phyloP scores from a whole-genome alignment of 192 early-diverging fungal species.

The Coemansia sp. region DNA sequence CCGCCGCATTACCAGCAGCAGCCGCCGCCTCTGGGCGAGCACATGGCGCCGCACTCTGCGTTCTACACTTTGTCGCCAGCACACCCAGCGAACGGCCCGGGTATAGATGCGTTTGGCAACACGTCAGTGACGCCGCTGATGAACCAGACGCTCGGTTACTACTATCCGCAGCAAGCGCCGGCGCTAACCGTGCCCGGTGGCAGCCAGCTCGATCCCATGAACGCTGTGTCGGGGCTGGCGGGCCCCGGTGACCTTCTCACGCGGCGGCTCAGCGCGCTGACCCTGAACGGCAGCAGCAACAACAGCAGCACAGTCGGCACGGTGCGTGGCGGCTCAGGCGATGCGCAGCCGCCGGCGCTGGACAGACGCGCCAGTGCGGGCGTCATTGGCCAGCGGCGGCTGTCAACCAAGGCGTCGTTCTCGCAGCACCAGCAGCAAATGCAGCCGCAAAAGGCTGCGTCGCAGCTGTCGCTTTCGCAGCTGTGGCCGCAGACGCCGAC shows the following conservation, averaged over 20 bases:
- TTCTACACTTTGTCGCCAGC: slow-evolving; percentile 33
- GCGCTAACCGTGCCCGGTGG: not conserved
- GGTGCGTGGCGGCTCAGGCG: too few relatives aligned
- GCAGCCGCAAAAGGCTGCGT: slow-evolving; percentile 30
- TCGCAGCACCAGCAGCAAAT: slow-evolving; percentile 14
- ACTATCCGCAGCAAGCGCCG: slow-evolving; percentile 10
- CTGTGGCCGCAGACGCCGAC: slow-evolving; percentile 31
- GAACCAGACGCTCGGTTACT: slow-evolving; percentile 3
- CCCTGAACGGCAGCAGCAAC: slow-evolving; percentile 12
- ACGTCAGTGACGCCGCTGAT: slow-evolving; percentile 3
- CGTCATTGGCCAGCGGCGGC: slow-evolving; percentile 51
- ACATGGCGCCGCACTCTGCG: slow-evolving; percentile 32
- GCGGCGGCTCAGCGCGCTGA: slow-evolving; percentile 44
- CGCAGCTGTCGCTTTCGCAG: slow-evolving; percentile 41
- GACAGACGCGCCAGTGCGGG: slow-evolving; percentile 47
- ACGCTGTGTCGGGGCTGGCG: not conserved
- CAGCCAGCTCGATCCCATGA: slow-evolving; percentile 7
- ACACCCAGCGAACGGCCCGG: slow-evolving; percentile 12
- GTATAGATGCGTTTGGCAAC: slow-evolving; percentile 22
- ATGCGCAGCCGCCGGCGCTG: slow-evolving; percentile 14
- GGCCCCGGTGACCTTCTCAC: slow-evolving; percentile 43
- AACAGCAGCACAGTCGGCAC: slow-evolving; percentile 1
- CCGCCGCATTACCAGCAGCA: slow-evolving; percentile 15
- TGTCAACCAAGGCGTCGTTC: slow-evolving; percentile 45
- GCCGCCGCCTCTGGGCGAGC: slow-evolving; percentile 12